phyloP scores from a whole-genome alignment of 2,329 filamentous ascomycete species.

The Cladosporium sp. region DNA sequence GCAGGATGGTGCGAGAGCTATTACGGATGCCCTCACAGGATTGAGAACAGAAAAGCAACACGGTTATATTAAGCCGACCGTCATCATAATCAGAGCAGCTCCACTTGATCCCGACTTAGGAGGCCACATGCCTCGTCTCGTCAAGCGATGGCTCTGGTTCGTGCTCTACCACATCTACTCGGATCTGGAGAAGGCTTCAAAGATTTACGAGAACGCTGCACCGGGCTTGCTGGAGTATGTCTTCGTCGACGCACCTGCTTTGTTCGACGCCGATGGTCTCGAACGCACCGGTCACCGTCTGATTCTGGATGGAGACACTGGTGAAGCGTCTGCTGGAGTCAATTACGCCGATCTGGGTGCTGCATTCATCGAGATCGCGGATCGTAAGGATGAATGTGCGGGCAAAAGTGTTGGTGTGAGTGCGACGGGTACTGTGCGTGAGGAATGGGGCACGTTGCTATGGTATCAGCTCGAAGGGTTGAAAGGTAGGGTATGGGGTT shows the following conservation, averaged over 20 bases:
- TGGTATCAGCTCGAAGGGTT: constrained; percentile 22
- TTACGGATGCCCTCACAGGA: constrained; percentile 11
- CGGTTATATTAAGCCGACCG: constrained; percentile 22
- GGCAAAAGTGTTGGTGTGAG: constrained; percentile 25
- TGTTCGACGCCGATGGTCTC: constrained; percentile 25
- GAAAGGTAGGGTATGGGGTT: constrained; percentile 26
- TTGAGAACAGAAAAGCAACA: constrained; percentile 13
- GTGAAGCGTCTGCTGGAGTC: constrained; percentile 13
- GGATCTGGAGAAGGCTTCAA: constrained; percentile 24
- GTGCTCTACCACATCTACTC: constrained; percentile 27
- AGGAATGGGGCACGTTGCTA: constrained; percentile 24
- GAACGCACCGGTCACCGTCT: constrained; percentile 26
- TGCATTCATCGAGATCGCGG: constrained; percentile 29
- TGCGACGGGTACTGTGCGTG: constrained; percentile 27
- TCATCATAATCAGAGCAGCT: constrained; percentile 26
- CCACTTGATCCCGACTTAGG: constrained; percentile 21
- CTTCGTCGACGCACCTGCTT: constrained; percentile 26
- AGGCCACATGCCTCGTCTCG: background rate
- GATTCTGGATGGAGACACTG: constrained; percentile 16
- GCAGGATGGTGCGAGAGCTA: constrained; percentile 24
- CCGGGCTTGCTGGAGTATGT: constrained; percentile 24
- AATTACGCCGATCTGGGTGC: constrained; percentile 31
- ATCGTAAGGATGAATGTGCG: constrained; percentile 26
- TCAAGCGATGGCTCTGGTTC: constrained; percentile 16
- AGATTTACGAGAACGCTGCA: constrained; percentile 18